Conservation (phyloP, 257 asterid species). For the Eucommia ulmoides region DNA sequence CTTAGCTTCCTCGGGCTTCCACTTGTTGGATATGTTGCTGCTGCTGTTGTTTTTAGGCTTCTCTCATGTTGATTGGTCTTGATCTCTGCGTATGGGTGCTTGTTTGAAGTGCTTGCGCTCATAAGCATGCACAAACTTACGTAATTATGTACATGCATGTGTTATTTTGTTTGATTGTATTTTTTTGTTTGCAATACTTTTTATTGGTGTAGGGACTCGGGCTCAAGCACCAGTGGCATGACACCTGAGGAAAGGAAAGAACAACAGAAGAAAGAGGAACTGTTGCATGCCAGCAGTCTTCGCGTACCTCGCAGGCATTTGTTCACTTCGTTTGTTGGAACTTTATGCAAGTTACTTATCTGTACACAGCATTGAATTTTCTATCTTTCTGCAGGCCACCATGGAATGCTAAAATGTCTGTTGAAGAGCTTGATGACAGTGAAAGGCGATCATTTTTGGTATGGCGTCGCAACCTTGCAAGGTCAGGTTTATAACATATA, state of each 20-base stretch:
- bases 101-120: too few species aligned
- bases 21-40: too few species aligned
- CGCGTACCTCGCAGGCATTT: constrained; percentile 86
- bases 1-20: too few species aligned
- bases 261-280: constrained; percentile 83
- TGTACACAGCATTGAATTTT: neutral
- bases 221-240: constrained; percentile 39
- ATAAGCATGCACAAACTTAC: too few species aligned
- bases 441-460: constrained; percentile 70
- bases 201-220: constrained; percentile 63
- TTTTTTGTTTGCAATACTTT: too few species aligned
- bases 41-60: too few species aligned
- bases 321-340: neutral
- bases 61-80: too few species aligned
- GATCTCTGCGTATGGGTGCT: too few species aligned
- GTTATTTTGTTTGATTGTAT: too few species aligned
- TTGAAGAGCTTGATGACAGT: constrained; percentile 82
- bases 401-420: constrained; percentile 80
- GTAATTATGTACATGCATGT: too few species aligned
- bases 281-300: constrained; percentile 84
- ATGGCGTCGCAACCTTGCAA: constrained; percentile 95
- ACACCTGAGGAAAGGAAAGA: constrained; percentile 47
- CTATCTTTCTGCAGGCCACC: constrained; percentile 54
- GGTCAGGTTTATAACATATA: constrained; percentile 30
- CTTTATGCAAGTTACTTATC: neutral